Conservation (phyloP, 495 filamentous ascomycete species). For the Trichoderma reesei region DNA sequence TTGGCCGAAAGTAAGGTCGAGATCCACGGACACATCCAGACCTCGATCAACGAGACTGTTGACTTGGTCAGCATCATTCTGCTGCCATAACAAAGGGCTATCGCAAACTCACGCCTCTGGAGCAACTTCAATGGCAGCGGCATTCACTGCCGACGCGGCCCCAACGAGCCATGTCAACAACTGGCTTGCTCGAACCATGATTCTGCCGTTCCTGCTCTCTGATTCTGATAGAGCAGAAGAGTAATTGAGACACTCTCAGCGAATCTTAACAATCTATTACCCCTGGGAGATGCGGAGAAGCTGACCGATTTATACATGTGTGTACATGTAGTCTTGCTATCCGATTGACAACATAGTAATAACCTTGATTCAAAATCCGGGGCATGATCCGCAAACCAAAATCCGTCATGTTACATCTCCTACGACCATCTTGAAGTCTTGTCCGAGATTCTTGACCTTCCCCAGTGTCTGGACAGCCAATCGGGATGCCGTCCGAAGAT, state of each 20-base stretch:
- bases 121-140: background rate
- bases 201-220: background rate
- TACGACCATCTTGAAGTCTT: background rate
- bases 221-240: background rate
- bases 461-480: background rate
- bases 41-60: background rate
- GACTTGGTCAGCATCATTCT: background rate
- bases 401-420: background rate
- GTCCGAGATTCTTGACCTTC: background rate
- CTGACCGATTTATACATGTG: too few species aligned
- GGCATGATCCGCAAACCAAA: background rate
- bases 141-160: background rate
- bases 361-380: background rate
- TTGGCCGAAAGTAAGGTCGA: background rate
- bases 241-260: background rate
- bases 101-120: background rate
- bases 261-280: background rate
- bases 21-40: background rate
- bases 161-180: background rate
- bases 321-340: too few species aligned
- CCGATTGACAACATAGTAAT: background rate
- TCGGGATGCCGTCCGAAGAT: slow-evolving; percentile 1
- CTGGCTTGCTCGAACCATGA: background rate
- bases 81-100: background rate
- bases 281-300: background rate